phyloP scores from a whole-genome alignment of 768 basidiomycete species.

The Leccinum disarticulatum region DNA sequence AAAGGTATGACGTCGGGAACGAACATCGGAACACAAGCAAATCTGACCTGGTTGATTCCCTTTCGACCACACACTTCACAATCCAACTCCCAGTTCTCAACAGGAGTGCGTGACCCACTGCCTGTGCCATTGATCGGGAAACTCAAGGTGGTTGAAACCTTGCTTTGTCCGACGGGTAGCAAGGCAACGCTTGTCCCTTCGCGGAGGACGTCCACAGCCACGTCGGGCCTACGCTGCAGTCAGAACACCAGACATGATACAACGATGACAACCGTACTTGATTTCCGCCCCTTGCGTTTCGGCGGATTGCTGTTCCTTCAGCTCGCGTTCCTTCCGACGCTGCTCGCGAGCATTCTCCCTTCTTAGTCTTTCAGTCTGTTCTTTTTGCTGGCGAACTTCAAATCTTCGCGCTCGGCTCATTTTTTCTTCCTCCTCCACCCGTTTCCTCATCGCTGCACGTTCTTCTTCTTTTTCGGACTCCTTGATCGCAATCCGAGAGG shows the following conservation, averaged over 20 bases:
- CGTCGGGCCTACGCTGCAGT: conserved; percentile 16
- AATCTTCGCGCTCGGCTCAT: conserved; percentile 59
- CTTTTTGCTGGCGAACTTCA: conserved; percentile 55
- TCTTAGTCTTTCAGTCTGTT: conserved; percentile 52
- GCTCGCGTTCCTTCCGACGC: conserved; percentile 37
- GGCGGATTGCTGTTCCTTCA: conserved; percentile 22
- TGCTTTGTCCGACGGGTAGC: conserved; percentile 5
- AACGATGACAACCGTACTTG: conserved; percentile 13
- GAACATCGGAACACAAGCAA: neutral
- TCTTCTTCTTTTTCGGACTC: conserved; percentile 81
- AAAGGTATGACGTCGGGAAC: conserved; percentile 9
- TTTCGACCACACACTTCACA: conserved; percentile 81
- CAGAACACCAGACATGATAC: conserved; percentile 12
- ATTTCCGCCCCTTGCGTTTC: conserved; percentile 11
- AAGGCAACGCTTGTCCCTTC: neutral
- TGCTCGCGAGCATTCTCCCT: conserved; percentile 63
- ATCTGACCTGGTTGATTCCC: conserved; percentile 71
- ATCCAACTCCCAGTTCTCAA: conserved; percentile 80
- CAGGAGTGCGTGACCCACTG: conserved; percentile 53
- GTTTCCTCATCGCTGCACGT: conserved; percentile 53
- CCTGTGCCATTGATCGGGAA: conserved; percentile 27
- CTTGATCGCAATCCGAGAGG: conserved; percentile 80
- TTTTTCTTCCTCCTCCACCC: conserved; percentile 68
- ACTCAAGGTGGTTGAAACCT: conserved; percentile 2
- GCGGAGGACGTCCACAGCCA: conserved; percentile 1